Evolutionary conservation across 768 basidiomycete genomes (phyloP).

Genomic region (Hygrocybe punicea): DNA sequence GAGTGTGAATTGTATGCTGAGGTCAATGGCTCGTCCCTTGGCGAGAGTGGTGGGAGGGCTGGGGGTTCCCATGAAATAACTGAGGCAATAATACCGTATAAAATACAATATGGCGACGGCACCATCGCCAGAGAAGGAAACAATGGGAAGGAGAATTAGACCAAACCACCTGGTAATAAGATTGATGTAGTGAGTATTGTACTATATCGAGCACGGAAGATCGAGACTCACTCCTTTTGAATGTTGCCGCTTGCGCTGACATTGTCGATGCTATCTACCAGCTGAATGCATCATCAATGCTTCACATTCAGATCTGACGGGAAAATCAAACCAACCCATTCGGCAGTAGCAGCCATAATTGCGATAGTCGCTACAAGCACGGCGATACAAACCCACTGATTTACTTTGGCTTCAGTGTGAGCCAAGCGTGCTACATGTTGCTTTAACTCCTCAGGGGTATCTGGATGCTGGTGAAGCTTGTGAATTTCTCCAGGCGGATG

Average conservation of each 20-base stretch:
- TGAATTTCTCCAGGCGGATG: constrained; percentile 62
- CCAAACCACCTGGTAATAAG: constrained; percentile 63
- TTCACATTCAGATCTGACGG: not conserved
- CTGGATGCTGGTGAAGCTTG: constrained; percentile 40
- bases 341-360: constrained; percentile 66
- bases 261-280: constrained; percentile 61
- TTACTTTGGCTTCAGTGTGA: constrained; percentile 50
- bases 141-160: constrained; percentile 64
- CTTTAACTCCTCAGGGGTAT: constrained; percentile 45
- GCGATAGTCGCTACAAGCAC: constrained; percentile 52
- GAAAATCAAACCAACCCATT: constrained; percentile 49
- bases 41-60: constrained; percentile 56
- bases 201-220: not conserved
- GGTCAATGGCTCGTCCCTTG: constrained; percentile 66
- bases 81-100: constrained; percentile 40
- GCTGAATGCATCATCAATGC: constrained; percentile 32
- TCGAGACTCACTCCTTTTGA: constrained; percentile 46
- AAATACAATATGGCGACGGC: constrained; percentile 58
- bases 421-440: constrained; percentile 38
- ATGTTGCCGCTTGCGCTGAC: constrained; percentile 46
- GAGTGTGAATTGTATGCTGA: constrained; percentile 72
- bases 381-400: constrained; percentile 58
- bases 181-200: not conserved
- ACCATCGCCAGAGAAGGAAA: constrained; percentile 73
- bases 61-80: constrained; percentile 33